Evolutionary conservation across 2,329 filamentous ascomycete species (phyloP).

Genomic region (Fusarium duplospermum): DNA sequence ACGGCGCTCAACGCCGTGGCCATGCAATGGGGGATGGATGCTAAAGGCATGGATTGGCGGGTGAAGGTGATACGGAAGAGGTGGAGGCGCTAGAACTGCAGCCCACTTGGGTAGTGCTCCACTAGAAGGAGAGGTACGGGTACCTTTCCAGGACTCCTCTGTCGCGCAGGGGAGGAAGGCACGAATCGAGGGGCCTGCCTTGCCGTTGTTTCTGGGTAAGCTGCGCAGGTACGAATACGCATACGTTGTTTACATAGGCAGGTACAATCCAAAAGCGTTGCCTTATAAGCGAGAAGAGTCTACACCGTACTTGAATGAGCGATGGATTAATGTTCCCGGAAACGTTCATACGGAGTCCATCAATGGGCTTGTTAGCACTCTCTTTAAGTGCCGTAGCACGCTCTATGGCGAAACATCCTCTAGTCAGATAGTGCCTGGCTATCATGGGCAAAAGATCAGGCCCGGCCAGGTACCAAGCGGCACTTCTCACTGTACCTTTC

Average conservation of each 20-base stretch:
- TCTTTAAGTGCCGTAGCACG: background rate
- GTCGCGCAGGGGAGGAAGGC: background rate
- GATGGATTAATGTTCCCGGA: background rate
- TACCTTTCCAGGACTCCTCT: background rate
- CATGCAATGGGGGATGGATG: background rate
- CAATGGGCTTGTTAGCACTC: background rate
- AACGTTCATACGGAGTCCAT: background rate
- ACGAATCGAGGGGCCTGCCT: background rate
- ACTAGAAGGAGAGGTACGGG: background rate
- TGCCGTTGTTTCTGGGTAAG: background rate
- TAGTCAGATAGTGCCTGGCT: background rate
- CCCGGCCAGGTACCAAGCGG: background rate
- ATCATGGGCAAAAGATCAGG: background rate
- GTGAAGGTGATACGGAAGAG: background rate
- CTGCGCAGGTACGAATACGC: slow-evolving; percentile 27
- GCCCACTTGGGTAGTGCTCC: background rate
- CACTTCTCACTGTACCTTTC: background rate
- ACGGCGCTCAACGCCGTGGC: background rate
- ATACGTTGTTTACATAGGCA: background rate
- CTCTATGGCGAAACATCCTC: background rate
- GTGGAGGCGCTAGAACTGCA: background rate
- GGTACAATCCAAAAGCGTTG: background rate
- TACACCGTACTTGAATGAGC: background rate
- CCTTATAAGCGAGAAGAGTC: background rate
- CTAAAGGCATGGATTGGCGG: background rate